Conservation (phyloP, 495 filamentous ascomycete genomes). For the Penicillium arizonense region DNA sequence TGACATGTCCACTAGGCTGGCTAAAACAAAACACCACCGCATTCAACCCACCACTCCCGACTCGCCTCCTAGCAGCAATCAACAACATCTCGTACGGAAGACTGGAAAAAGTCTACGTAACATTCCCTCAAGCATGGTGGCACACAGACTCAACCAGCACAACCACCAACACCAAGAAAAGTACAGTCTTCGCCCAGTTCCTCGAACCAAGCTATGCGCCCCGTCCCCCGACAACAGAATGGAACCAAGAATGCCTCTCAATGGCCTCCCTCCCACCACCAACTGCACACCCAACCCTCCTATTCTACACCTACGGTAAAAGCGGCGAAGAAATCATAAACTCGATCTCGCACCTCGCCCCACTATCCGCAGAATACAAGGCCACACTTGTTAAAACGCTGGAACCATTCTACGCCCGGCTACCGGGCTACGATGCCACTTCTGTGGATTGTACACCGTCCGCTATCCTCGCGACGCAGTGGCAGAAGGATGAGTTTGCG, state of each 20-base stretch:
- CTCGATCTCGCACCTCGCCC: constrained; percentile 27
- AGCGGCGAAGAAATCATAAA: constrained; percentile 52
- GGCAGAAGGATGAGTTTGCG: constrained; percentile 78
- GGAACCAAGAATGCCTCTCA: constrained; percentile 80
- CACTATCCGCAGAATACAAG: constrained; percentile 28
- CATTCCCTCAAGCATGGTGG: constrained; percentile 75
- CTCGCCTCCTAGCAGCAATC: constrained; percentile 68
- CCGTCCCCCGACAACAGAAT: constrained; percentile 66
- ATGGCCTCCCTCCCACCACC: constrained; percentile 62
- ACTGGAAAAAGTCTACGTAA: constrained; percentile 91
- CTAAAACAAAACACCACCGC: constrained; percentile 70
- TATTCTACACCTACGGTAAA: constrained; percentile 87
- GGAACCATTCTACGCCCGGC: constrained; percentile 66
- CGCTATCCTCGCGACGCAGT: constrained; percentile 67
- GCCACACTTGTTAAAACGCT: constrained; percentile 43
- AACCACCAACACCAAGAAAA: constrained; percentile 7
- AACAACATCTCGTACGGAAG: constrained; percentile 77
- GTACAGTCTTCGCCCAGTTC: constrained; percentile 37
- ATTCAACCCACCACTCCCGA: constrained; percentile 69
- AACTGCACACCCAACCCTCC: constrained; percentile 75
- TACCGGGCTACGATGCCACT: constrained; percentile 59
- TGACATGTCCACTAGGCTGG: constrained; percentile 87
- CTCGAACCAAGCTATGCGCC: constrained; percentile 60
- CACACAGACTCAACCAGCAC: constrained; percentile 18
- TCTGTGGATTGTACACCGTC: constrained; percentile 60